Evolutionary conservation across 2,329 filamentous ascomycete genomes (phyloP).

Genomic region (Ceratocystis ficicola): DNA sequence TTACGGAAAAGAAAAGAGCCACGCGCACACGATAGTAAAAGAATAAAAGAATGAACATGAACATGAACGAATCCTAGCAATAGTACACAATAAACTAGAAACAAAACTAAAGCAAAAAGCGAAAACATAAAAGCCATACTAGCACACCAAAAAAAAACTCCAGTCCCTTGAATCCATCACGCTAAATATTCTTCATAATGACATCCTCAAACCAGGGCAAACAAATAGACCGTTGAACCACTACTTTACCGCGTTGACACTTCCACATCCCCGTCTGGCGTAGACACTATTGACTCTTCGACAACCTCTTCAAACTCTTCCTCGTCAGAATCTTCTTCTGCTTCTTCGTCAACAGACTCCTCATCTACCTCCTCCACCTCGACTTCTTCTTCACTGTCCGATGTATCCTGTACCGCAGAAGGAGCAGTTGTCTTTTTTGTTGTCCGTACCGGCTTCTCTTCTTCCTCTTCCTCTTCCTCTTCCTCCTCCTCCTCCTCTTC

Average conservation of each 20-base stretch:
- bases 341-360: background rate
- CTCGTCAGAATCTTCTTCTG: background rate
- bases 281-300: conserved; percentile 19
- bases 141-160: too few relatives aligned
- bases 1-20: background rate
- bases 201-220: conserved; percentile 6
- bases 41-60: conserved; percentile 4
- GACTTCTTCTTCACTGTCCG: background rate
- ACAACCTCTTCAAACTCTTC: conserved; percentile 16
- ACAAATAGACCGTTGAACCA: background rate
- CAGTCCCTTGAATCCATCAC: too few relatives aligned
- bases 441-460: background rate
- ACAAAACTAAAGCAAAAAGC: conserved; percentile 18
- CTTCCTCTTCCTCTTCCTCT: conserved; percentile 16
- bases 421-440: too few relatives aligned
- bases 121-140: conserved; percentile 3
- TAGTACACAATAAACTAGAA: conserved; percentile 12
- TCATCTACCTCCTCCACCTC: background rate
- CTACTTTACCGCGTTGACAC: conserved; percentile 14
- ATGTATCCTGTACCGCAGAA: background rate
- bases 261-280: conserved; percentile 19
- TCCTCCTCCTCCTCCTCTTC: conserved; percentile 20
- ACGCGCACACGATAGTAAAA: background rate
- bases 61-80: conserved; percentile 6
- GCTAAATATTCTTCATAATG: too few relatives aligned